Conservation (phyloP, 805 yeast genomes). For the Lipomyces yamanashiensis region DNA sequence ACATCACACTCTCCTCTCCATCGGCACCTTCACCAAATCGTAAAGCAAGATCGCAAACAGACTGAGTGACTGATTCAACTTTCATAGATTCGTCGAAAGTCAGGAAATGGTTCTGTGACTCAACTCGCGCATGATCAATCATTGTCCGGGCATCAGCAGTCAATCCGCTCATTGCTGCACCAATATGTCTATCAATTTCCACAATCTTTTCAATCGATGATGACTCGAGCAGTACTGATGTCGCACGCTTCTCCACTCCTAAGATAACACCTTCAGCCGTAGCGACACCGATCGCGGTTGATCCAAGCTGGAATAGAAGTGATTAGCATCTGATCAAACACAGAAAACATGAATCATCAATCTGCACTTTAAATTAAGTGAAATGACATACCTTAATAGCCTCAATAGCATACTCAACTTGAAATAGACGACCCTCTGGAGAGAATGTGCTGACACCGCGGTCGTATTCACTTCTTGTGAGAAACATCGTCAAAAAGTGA, state of each 20-base stretch:
- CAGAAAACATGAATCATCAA: background rate
- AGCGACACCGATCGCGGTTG: slow-evolving; percentile 96
- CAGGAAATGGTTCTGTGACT: slow-evolving; percentile 71
- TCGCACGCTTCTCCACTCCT: slow-evolving; percentile 96
- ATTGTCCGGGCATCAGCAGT: slow-evolving; percentile 98
- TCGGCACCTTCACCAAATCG: slow-evolving; percentile 97
- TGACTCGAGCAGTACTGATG: slow-evolving; percentile 87
- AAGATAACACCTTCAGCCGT: slow-evolving; percentile 94
- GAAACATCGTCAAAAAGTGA: slow-evolving; percentile 64
- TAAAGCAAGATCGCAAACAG: slow-evolving; percentile 94
- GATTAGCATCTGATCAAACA: background rate
- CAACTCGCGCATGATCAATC: slow-evolving; percentile 97
- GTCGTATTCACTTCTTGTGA: slow-evolving; percentile 99
- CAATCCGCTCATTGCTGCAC: slow-evolving; percentile 98
- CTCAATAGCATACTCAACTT: slow-evolving; percentile 95
- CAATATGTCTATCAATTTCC: slow-evolving; percentile 91
- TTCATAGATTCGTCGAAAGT: slow-evolving; percentile 91
- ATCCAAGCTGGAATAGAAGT: slow-evolving; percentile 58
- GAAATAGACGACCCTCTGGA: slow-evolving; percentile 97
- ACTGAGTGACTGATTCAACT: slow-evolving; percentile 92
- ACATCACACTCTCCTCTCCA: slow-evolving; percentile 93
- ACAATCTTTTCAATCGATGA: slow-evolving; percentile 94
- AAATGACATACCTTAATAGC: slow-evolving; percentile 71
- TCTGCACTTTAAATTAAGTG: background rate
- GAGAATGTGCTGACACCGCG: slow-evolving; percentile 98